phyloP scores from a whole-genome alignment of 148 eudicot species.

The Nepenthes gracilis region DNA sequence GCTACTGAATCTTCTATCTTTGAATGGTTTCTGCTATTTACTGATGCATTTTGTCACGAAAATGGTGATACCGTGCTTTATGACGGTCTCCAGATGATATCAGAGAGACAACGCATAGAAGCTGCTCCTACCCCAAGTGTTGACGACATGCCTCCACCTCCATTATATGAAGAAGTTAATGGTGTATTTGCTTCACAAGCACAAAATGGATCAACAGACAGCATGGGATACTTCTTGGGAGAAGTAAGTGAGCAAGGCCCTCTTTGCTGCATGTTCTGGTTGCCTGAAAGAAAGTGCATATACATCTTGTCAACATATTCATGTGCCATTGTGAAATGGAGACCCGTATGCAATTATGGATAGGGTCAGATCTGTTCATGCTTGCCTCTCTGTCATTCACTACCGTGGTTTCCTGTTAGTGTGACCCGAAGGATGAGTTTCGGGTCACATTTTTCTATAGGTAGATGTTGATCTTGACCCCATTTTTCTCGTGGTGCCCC shows the following conservation, averaged over 20 bases:
- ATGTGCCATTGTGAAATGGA: too few relatives aligned
- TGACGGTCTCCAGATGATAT: conserved; percentile 48
- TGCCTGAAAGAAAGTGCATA: not conserved
- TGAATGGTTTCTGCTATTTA: conserved; percentile 2
- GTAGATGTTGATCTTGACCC: too few relatives aligned
- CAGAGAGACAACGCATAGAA: conserved; percentile 88
- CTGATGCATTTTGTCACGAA: not conserved
- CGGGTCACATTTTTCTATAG: too few relatives aligned
- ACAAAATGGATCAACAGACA: conserved; percentile 67
- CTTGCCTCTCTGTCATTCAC: too few relatives aligned
- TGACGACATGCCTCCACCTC: conserved; percentile 68
- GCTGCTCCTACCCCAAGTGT: conserved; percentile 69
- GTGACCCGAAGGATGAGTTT: too few relatives aligned
- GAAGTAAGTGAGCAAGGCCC: conserved; percentile 40
- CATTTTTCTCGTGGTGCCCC: too few relatives aligned
- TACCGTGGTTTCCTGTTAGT: too few relatives aligned
- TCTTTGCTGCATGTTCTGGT: conserved; percentile 2
- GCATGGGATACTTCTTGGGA: conserved; percentile 83
- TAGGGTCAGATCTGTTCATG: too few relatives aligned
- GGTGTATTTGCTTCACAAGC: conserved; percentile 45
- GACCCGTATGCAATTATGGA: too few relatives aligned
- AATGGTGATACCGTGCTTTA: conserved; percentile 7
- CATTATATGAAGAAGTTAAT: conserved; percentile 76
- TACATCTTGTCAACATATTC: too few relatives aligned
- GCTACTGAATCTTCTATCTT: not conserved